Conservation (phyloP, 768 basidiomycete species). For the Naganishia vishniacii region DNA sequence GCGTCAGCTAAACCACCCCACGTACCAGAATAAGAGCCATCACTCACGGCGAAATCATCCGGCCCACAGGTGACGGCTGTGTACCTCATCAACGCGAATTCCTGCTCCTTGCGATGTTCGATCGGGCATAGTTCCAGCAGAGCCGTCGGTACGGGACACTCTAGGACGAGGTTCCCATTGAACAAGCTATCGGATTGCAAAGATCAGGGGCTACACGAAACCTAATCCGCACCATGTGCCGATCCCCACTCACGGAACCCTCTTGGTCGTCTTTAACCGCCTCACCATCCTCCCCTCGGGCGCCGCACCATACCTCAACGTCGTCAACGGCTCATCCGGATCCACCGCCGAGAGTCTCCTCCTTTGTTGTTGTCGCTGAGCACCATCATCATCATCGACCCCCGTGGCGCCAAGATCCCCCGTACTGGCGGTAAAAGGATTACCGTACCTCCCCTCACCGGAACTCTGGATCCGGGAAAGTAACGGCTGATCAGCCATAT, state of each 20-base stretch:
- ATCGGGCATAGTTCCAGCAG: constrained; percentile 71
- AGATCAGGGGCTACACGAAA: too few relatives aligned
- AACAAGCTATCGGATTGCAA: constrained; percentile 28
- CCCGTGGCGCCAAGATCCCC: neutral
- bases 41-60: constrained; percentile 63
- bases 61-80: constrained; percentile 92
- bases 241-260: constrained; percentile 60
- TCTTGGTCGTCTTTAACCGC: constrained; percentile 82
- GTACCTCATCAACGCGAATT: constrained; percentile 93
- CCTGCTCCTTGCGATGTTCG: constrained; percentile 61
- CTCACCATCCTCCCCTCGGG: constrained; percentile 66
- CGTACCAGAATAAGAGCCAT: neutral
- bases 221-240: too few relatives aligned
- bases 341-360: constrained; percentile 15
- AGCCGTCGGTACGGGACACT: constrained; percentile 76
- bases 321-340: constrained; percentile 41
- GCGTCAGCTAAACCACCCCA: too few relatives aligned
- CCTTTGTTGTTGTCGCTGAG: neutral
- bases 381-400: neutral
- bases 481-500: constrained; percentile 24
- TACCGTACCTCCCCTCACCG: constrained; percentile 20
- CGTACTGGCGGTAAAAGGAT: constrained; percentile 15
- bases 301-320: constrained; percentile 75
- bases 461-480: neutral
- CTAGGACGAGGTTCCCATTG: constrained; percentile 73